Conservation (phyloP, 129 eudicot species). For the Chrysanthemum lavandulifolium region DNA sequence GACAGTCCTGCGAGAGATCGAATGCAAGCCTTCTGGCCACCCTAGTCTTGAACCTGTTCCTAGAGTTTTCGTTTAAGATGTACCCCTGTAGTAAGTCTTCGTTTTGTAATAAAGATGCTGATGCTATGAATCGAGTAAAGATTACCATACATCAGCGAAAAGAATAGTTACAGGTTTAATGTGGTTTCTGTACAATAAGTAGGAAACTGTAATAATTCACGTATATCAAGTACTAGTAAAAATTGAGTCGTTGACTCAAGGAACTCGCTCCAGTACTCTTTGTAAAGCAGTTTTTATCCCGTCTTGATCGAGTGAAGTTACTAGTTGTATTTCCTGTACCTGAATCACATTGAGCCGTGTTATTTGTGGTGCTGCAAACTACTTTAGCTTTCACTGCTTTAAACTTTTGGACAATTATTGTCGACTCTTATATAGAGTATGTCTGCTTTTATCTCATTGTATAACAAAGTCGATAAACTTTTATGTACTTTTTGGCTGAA, state of each 20-base stretch:
- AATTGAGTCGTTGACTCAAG: neutral
- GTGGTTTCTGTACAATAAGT: neutral
- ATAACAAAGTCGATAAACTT: no score
- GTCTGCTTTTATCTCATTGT: no score
- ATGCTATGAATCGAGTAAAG: no score
- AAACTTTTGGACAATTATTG: no score
- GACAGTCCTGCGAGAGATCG: conserved; percentile 79
- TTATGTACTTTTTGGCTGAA: no score
- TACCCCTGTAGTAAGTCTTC: neutral
- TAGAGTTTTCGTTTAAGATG: no score
- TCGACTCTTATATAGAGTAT: no score
- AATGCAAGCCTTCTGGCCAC: conserved; percentile 50
- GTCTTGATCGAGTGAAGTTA: conserved; percentile 88
- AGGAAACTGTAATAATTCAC: no score
- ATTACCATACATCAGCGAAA: no score
- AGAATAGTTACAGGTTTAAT: no score
- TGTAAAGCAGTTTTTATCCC: conserved; percentile 83
- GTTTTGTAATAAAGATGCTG: neutral
- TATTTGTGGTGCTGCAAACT: neutral
- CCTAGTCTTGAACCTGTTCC: conserved; percentile 24
- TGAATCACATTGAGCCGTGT: conserved; percentile 28
- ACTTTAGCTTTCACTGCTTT: neutral
- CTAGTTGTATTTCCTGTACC: conserved; percentile 91
- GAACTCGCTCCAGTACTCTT: conserved; percentile 65
- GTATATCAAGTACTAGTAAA: no score